Conservation (phyloP, 306 rosid genomes). For the Glycine soja region DNA sequence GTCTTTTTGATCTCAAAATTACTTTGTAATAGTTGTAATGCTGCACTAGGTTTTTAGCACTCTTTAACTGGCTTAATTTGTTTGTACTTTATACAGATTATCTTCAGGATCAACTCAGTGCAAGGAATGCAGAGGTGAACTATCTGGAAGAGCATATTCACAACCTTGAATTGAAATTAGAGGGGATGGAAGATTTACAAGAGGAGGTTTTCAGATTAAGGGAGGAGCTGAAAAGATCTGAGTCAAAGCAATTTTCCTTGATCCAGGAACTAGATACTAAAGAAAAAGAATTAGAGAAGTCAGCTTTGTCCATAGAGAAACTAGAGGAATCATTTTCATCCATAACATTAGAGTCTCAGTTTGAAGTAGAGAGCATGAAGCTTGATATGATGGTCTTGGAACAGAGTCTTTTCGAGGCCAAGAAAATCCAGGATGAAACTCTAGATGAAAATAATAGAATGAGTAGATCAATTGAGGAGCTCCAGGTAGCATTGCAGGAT, state of each 20-base stretch:
- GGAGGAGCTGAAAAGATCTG: slow-evolving; percentile 65
- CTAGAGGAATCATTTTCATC: slow-evolving; percentile 77
- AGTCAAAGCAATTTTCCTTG: slow-evolving; percentile 63
- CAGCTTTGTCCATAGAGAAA: slow-evolving; percentile 65
- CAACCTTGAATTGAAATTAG: slow-evolving; percentile 65
- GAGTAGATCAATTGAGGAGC: slow-evolving; percentile 61
- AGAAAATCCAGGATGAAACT: slow-evolving; percentile 73
- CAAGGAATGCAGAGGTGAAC: slow-evolving; percentile 67
- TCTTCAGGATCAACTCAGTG: slow-evolving; percentile 82
- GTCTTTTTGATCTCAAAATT: slow-evolving; percentile 30
- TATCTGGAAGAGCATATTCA: slow-evolving; percentile 60
- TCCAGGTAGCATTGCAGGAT: slow-evolving; percentile 60
- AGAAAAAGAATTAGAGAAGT: slow-evolving; percentile 67
- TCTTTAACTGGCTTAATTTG: slow-evolving; percentile 37
- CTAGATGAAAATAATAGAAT: slow-evolving; percentile 62
- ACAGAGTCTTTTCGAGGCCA: slow-evolving; percentile 68
- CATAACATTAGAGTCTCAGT: slow-evolving; percentile 80
- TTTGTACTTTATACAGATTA: slow-evolving; percentile 69
- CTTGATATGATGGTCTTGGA: slow-evolving; percentile 82
- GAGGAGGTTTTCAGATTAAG: slow-evolving; percentile 61
- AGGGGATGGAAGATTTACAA: slow-evolving; percentile 61
- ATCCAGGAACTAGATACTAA: slow-evolving; percentile 64
- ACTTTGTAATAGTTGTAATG: slow-evolving; percentile 27
- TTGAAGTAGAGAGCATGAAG: slow-evolving; percentile 90
- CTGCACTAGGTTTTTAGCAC: slow-evolving; percentile 11